Evolutionary conservation across 305 asterid genomes (phyloP), one percentile per base, ranked within the genome.

Genomic region (Rubia tinctorum): DNA sequence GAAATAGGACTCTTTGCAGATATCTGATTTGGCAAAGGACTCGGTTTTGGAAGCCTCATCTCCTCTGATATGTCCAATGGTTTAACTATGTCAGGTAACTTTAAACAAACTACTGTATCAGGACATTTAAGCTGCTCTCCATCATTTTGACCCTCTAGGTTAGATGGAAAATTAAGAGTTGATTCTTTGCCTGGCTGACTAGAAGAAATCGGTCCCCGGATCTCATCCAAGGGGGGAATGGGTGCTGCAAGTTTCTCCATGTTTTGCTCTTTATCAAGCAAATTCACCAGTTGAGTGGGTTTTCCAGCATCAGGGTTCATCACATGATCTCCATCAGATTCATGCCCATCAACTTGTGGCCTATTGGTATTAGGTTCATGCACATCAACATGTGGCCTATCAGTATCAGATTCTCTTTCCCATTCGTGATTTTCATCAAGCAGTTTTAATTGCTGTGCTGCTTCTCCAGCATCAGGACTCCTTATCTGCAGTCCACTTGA

Each of bases 151-250:
- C 44, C 39, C 64, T 72, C 79, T 72, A 79, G 67, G 55, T 71
- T 71, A 56, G 76, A 68, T 71, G 76, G 74, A 77, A 73, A 61
- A 79, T 58, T 79, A 68, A 62, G 67, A 76, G 65, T 66, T 58
- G 77, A 82, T 75, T 77, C 85, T 40, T 73, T 64, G 71, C 82
- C 91, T 67, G 73, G 72, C 73, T 82, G 91, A 58, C 76, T 86
- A 79, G 80, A 77, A 63, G 71, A 76, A 89, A 84, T 66, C 72
- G 85, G 87, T 51, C 88, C 85, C 70, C 86, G 77, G 53, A 81
- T 80, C 75, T 85, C 89, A 51, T 87, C 90, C 71, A 84, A 71
- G 61, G 78, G 76, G 78, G 80, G 78, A 73, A 71, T 73, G 75
- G 77, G 73, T 76, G 72, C 79, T 68, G 75, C 73, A 65, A 83